Base-by-base conservation (phyloP, 129 eudicot species). In the Lactuca sativa region DNA sequence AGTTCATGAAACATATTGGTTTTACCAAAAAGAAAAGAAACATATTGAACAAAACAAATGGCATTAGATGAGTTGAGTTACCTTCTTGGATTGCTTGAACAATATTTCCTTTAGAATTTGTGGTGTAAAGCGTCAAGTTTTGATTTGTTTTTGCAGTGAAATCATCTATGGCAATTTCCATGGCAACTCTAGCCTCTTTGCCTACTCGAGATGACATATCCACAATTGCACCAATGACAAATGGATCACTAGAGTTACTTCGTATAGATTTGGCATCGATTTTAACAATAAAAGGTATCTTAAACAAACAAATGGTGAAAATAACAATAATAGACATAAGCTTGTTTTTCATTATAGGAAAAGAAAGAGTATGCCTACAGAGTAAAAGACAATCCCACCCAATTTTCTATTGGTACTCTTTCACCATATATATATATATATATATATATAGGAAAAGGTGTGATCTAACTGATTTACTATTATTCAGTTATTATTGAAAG, bases 121-220 rank as follows among this genome's bases (percentile, higher is more conserved):
- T 74, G 2, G 71, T 43, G 53, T 57, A 62, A 7, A 74, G 69
- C 14, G 77, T 62, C 16, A 75, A 15, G 30, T 63, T 72, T 58
- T 43, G 64, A n/a, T 63, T 48, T 0, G 70, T 66, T 34, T 48
- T 48, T 16, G 61, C 54, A 14, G 38, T 58, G 64, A 69, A 72
- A 62, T 82, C 85, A 21, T 80, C 31, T 62, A 76, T n/a, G 4
- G 85, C 83, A 55, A 80, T 82, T 43, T 82, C 85, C 67, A 86
- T 80, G 34, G 87, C 83, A 11, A 80, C 81, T 66, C 60, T 77
- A 5, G 79, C 77, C 54, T 86, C 91, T 74, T 73, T 80, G 37
- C 87, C 91, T 3, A 54, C 83, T 25, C 87, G 83, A 65, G 81
- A 51, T 34, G 43, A 70, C 41, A 59, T 62, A 48, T 86, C 87